Evolutionary conservation across 768 basidiomycete species (phyloP), one percentile per base, ranked within the genome.

Genomic region (Tephrocybe sp.): DNA sequence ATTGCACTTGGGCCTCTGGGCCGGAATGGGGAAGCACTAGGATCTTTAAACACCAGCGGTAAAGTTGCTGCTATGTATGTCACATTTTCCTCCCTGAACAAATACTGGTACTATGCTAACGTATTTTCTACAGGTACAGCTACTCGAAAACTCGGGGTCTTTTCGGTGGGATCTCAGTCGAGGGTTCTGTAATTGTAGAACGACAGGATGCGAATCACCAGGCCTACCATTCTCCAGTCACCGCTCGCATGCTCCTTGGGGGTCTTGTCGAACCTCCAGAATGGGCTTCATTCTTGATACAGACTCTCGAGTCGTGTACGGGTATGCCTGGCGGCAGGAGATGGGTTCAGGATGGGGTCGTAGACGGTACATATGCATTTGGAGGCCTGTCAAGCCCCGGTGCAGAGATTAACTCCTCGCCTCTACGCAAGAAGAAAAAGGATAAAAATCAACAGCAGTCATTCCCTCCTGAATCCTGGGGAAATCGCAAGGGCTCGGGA

Each of bases 61-160:
- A 90, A 86, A 62, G 72, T 97, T 4, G 91, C 96, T 5, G 93
- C 94, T 28, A 97, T 98, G 93, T 93, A 59, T 54, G 72, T 54
- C 8, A 8, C 26, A 44, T 16, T 39, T 19, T n/a, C 12, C 53
- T 36, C 31, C 45, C 28, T 3, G 30, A 27, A 9, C 31, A 19
- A 21, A 28, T 28, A 19, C 49, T 1, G 15, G 9, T 9, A 9
- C 8, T 35, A 15, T 47, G n/a, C 25, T 44, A 21, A 58, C 21
- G 46, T 39, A 30, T 40, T 41, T 39, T 43, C 26, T 52, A 42
- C 61, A 89, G 87, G 86, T 92, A 92, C 66, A 89, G 86, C 62
- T 93, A 93, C 62, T 89, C 87, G 7, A 96, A 95, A 66, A 94
- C 94, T 1, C 83, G 89, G 46, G 96, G 96, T 18, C 78, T 98